Evolutionary conservation across 768 basidiomycete genomes (phyloP).

Genomic region (Suillus ampliporus): DNA sequence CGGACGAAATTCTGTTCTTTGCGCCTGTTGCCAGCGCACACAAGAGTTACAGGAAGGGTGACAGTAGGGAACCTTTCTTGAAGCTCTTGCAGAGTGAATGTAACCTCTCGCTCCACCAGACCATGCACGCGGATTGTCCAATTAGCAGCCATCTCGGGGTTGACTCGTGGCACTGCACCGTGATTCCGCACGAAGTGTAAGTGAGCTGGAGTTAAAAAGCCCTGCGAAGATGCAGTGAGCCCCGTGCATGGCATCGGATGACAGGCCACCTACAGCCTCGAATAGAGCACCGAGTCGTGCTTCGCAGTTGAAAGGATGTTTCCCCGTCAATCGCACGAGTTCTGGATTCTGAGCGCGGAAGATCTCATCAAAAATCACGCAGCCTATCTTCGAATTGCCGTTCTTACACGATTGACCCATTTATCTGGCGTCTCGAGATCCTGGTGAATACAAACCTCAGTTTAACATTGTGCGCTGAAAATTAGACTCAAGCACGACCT

Average conservation of each 20-base stretch:
- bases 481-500: conserved; percentile 17
- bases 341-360: conserved; percentile 32
- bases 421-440: conserved; percentile 46
- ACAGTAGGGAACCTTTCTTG: conserved; percentile 52
- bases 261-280: conserved; percentile 33
- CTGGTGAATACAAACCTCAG: conserved; percentile 16
- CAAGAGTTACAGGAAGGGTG: conserved; percentile 64
- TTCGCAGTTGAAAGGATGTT: conserved; percentile 69
- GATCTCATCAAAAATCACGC: neutral
- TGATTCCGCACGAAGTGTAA: conserved; percentile 69
- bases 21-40: conserved; percentile 68
- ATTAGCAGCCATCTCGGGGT: conserved; percentile 37
- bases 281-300: conserved; percentile 51
- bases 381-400: neutral
- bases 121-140: conserved; percentile 53
- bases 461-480: neutral
- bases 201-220: conserved; percentile 60
- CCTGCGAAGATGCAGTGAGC: conserved; percentile 28
- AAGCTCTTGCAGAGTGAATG: conserved; percentile 52
- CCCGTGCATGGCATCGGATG: too few species aligned
- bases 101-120: conserved; percentile 42
- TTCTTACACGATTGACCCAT: conserved; percentile 44
- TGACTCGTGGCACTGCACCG: conserved; percentile 58
- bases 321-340: conserved; percentile 58
- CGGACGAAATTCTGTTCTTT: conserved; percentile 70